Base-by-base conservation (phyloP, 1,139 yeast genomes). In the Kodamaea derodonti region DNA sequence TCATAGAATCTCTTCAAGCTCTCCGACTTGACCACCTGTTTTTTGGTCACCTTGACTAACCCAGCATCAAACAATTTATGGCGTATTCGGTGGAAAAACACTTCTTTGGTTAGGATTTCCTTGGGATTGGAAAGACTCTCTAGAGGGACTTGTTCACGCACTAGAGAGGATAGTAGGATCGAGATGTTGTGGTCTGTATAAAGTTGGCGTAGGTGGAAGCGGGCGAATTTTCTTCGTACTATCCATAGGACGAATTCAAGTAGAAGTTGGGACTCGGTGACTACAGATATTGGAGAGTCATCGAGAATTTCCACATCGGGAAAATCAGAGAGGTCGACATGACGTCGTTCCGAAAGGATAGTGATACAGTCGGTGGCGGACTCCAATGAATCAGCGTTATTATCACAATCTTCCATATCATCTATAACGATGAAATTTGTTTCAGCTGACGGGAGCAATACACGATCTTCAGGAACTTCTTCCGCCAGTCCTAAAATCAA, bases 181-280 rank as follows among this genome's bases (percentile, higher is more conserved):
- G 51, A 44, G 1, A 71, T 48, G 1, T 34, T 31, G 1, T 37
- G 31, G 29, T 63, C 54, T 9, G 54, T 36, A 36, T 52, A 65
- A 1, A 63, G 44, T 7, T 60, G 51, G 3, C 44, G 38, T 4
- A 66, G 44, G 27, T 49, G 52, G 30, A 64, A 54, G 5, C 46
- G 44, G 5, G 32, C 18, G 29, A 52, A 51, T 0, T 50, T 32
- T n/a, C 46, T 42, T 3, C 39, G 37, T 3, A 63, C 46, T 4
- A 68, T 54, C 56, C 60, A 62, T 27, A 47, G 47, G 15, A 69
- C 42, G 6, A 66, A 48, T 35, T 58, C 66, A 3, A 57, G 38
- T 2, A 54, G 49, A 2, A 59, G 38, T 30, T 57, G 63, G 7
- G 51, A 47, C 23, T 56, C 57, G n/a, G 56, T 51, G 3, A 53